These are phyloP conservation scores for Irpex rosettiformis DNA, from an alignment of 1,284 basidiomycete species.

Conservation along the genomic window DNA sequence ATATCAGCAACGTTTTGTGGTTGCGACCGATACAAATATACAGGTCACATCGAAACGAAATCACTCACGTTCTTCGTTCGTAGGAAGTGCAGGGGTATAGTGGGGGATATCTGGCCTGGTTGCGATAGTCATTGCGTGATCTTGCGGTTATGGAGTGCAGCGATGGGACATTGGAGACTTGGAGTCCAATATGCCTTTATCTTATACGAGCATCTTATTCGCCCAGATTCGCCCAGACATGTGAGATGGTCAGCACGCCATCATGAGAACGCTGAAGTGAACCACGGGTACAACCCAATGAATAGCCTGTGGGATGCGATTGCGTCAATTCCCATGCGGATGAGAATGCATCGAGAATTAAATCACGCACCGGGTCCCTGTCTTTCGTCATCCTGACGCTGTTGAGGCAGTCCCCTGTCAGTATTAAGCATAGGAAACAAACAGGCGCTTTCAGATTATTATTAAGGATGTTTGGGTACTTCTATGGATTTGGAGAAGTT, in stretches of 20 bases:
- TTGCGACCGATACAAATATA: too few relatives aligned
- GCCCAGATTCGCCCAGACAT: background rate
- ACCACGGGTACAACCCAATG: background rate
- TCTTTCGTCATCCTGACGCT: too few relatives aligned
- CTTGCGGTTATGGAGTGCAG: background rate
- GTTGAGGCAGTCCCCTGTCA: too few relatives aligned
- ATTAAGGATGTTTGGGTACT: background rate
- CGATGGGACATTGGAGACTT: background rate
- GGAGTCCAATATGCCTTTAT: background rate
- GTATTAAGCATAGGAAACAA: too few relatives aligned
- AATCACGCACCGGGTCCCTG: too few relatives aligned
- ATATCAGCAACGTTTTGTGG: background rate
- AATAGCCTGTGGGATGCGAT: background rate
- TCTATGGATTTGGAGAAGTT: background rate
- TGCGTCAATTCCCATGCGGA: background rate
- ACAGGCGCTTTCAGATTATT: background rate
- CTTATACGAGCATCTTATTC: background rate
- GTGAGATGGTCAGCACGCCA: background rate
- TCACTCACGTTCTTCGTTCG: constrained; percentile 33
- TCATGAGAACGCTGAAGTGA: background rate
- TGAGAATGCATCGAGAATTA: too few relatives aligned
- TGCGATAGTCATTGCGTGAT: background rate
- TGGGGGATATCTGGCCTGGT: constrained; percentile 32
- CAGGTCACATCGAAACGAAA: background rate
- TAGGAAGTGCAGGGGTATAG: constrained; percentile 34